These are phyloP conservation scores for Apiospora sp. DNA, from an alignment of 2,329 filamentous ascomycete genomes.

Conservation along the genomic window DNA sequence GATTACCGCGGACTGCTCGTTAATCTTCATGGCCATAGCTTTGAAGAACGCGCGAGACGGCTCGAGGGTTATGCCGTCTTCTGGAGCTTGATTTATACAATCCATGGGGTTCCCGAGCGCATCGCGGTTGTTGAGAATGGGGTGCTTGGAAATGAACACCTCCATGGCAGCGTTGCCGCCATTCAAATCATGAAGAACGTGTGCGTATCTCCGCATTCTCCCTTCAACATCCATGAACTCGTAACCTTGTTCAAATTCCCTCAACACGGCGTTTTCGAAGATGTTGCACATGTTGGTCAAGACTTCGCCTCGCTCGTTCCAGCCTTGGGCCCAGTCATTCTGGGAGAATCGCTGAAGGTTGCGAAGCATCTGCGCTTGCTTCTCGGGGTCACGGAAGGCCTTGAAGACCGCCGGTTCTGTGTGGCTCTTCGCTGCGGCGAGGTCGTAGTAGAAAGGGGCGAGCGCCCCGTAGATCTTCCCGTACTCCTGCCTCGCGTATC, in stretches of 20 bases:
- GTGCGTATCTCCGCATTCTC: constrained; percentile 87
- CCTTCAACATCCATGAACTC: constrained; percentile 89
- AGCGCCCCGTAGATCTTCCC: constrained; percentile 89
- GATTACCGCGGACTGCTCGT: constrained; percentile 83
- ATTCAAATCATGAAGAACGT: constrained; percentile 83
- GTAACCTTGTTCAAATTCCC: constrained; percentile 93
- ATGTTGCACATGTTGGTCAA: constrained; percentile 77
- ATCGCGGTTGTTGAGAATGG: constrained; percentile 78
- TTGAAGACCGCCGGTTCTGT: constrained; percentile 86
- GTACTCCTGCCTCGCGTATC: constrained; percentile 87
- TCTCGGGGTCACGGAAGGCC: constrained; percentile 85
- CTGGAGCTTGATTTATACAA: constrained; percentile 74
- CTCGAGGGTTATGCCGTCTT: constrained; percentile 76
- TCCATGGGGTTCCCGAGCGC: constrained; percentile 79
- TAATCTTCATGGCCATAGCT: constrained; percentile 75
- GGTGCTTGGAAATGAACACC: constrained; percentile 88
- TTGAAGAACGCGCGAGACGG: constrained; percentile 86
- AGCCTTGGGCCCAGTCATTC: constrained; percentile 82
- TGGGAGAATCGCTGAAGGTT: constrained; percentile 81
- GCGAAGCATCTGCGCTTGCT: constrained; percentile 87
- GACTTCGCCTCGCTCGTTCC: constrained; percentile 73
- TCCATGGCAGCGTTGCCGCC: constrained; percentile 82
- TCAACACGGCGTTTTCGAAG: constrained; percentile 89
- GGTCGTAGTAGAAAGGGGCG: constrained; percentile 87
- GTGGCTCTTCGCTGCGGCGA: constrained; percentile 75